These are phyloP conservation scores for Trichoderma polysporum DNA, from an alignment of 2,329 filamentous ascomycete species.

Conservation along the genomic window DNA sequence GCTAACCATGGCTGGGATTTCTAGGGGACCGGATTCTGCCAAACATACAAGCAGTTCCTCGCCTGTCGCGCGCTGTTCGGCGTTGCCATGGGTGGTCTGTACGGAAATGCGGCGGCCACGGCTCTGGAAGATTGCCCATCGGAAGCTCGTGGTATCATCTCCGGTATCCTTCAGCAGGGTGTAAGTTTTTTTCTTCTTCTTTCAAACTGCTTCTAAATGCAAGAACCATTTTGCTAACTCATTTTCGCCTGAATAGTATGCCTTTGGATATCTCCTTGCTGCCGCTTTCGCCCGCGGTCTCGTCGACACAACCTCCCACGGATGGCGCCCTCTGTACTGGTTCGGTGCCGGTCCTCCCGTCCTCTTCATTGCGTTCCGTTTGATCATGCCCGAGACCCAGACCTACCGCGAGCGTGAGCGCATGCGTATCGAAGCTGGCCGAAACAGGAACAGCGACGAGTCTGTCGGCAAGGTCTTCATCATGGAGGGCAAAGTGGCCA, in stretches of 20 bases:
- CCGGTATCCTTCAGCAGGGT: constrained; percentile 73
- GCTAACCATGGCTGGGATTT: constrained; percentile 1
- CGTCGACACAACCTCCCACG: constrained; percentile 73
- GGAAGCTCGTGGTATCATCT: constrained; percentile 70
- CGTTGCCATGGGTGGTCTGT: constrained; percentile 77
- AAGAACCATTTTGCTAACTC: background rate
- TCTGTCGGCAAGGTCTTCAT: constrained; percentile 61
- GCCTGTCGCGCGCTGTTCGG: constrained; percentile 75
- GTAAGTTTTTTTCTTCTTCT: constrained; percentile 30
- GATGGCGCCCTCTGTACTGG: constrained; percentile 86
- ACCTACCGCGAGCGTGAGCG: constrained; percentile 67
- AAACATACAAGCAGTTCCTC: constrained; percentile 69
- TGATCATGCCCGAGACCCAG: constrained; percentile 76
- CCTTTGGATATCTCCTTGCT: constrained; percentile 62
- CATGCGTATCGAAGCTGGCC: constrained; percentile 50
- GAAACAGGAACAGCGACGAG: constrained; percentile 26
- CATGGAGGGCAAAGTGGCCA: constrained; percentile 72
- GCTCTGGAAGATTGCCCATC: constrained; percentile 72
- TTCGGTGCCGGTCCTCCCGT: constrained; percentile 80
- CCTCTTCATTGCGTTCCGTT: constrained; percentile 75
- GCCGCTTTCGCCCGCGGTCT: constrained; percentile 63
- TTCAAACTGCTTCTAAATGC: background rate
- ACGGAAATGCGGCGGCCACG: constrained; percentile 77
- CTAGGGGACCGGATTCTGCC: constrained; percentile 64
- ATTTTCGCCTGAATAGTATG: constrained; percentile 46